A percentile compares a stretch with the other conserved stretches of the same genome.
Evolutionary conservation across 106 monocot genomes (phyloP).

Genomic region (Acanthochlamys bracteata): DNA sequence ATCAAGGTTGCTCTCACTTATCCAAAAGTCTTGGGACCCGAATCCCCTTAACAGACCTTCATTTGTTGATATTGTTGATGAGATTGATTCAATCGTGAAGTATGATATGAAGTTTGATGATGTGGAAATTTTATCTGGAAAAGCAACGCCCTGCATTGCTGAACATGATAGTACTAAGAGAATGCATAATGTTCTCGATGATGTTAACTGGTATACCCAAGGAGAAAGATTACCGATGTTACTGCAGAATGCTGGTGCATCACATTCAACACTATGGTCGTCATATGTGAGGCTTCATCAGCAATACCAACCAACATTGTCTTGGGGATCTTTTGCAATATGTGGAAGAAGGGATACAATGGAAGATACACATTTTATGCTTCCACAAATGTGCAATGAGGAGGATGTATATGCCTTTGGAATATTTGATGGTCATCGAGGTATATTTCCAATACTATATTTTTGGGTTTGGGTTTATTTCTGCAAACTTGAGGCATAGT

Average conservation of each 20-base stretch:
- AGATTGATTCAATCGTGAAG: constrained; percentile 32
- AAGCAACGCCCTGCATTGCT: constrained; percentile 11
- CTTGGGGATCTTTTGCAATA: constrained; percentile 88
- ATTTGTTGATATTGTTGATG: constrained; percentile 53
- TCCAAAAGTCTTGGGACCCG: constrained; percentile 71
- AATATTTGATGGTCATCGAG: constrained; percentile 97
- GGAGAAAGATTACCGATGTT: constrained; percentile 51
- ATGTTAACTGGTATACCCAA: constrained; percentile 64
- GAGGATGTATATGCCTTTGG: constrained; percentile 68
- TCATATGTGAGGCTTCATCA: constrained; percentile 15
- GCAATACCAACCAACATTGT: constrained; percentile 58
- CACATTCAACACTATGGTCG: constrained; percentile 27
- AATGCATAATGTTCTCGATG: constrained; percentile 29
- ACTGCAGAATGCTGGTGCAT: neutral
- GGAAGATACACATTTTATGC: constrained; percentile 96
- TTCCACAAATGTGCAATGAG: constrained; percentile 59
- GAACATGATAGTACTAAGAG: constrained; percentile 1
- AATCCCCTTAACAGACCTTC: constrained; percentile 60
- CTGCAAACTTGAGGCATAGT: neutral
- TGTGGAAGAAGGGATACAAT: constrained; percentile 92
- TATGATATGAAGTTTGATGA: constrained; percentile 13
- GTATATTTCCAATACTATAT: constrained; percentile 17
- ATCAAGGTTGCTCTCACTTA: constrained; percentile 46
- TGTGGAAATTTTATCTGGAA: neutral
- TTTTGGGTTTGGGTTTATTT: neutral